Evolutionary conservation across 257 asterid species (phyloP).

Genomic region (Nicotiana paniculata): DNA sequence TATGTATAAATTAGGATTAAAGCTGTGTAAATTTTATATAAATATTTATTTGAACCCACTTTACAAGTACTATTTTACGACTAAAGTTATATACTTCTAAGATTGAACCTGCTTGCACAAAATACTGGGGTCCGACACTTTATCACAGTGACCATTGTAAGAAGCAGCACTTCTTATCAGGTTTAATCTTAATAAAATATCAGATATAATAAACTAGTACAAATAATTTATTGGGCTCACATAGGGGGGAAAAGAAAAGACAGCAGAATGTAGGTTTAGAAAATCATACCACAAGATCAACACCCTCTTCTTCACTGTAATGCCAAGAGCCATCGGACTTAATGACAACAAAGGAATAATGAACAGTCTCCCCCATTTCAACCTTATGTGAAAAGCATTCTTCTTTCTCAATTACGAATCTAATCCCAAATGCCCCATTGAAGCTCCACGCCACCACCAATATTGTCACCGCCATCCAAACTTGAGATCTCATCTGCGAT

Average conservation of each 20-base stretch:
- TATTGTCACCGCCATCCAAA: conserved; percentile 22
- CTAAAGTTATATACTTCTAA: too few relatives aligned
- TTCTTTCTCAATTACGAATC: conserved; percentile 84
- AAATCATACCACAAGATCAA: conserved; percentile 81
- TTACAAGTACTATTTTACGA: too few relatives aligned
- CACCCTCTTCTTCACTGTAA: conserved; percentile 67
- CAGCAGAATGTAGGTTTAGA: background rate
- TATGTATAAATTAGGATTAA: too few relatives aligned
- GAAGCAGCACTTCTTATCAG: background rate
- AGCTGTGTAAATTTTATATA: too few relatives aligned
- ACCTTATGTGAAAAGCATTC: conserved; percentile 95
- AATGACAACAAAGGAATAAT: conserved; percentile 86
- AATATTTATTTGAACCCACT: too few relatives aligned
- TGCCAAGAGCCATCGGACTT: conserved; percentile 84
- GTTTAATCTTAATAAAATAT: background rate
- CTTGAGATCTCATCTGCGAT: conserved; percentile 6
- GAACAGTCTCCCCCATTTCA: conserved; percentile 81
- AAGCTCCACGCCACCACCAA: conserved; percentile 29
- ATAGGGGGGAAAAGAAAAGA: background rate
- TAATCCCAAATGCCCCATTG: conserved; percentile 58
- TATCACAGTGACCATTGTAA: background rate
- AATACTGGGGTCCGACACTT: too few relatives aligned
- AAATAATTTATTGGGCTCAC: too few relatives aligned
- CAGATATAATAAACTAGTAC: background rate
- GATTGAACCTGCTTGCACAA: too few relatives aligned